Evolutionary conservation across 306 rosid genomes (phyloP).

Genomic region (Castanea mollissima): DNA sequence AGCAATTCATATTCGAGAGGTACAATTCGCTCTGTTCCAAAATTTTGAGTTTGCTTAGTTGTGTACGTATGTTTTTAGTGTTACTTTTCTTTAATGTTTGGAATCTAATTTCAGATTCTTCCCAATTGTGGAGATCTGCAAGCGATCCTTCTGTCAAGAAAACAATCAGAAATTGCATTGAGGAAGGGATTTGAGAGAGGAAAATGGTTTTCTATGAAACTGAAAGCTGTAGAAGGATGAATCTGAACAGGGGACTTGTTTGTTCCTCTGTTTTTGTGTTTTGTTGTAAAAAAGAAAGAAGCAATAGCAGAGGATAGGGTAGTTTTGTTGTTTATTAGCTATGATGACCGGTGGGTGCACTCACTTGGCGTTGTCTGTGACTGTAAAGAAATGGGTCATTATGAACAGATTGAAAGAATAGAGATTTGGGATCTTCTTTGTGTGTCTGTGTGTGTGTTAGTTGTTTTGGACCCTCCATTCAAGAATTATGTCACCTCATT

Average conservation of each 20-base stretch:
- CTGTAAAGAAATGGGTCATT: conserved; percentile 52
- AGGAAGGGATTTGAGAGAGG: conserved; percentile 14
- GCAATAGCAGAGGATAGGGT: background rate
- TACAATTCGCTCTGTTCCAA: background rate
- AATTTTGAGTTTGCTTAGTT: background rate
- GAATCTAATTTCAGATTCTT: conserved; percentile 22
- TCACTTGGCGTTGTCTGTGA: conserved; percentile 37
- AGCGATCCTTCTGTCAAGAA: conserved; percentile 27
- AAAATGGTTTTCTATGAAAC: background rate
- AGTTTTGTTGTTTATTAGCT: conserved; percentile 1
- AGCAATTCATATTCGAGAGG: conserved; percentile 32
- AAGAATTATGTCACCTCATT: conserved; percentile 28
- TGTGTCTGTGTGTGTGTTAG: conserved; percentile 12
- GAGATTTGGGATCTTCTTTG: conserved; percentile 30
- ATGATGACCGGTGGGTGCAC: conserved; percentile 37
- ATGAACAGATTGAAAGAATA: conserved; percentile 43
- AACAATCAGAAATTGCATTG: conserved; percentile 43
- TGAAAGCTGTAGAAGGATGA: background rate
- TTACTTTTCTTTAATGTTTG: background rate
- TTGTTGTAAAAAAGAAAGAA: conserved; percentile 19
- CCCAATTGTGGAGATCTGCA: conserved; percentile 19
- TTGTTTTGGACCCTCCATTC: conserved; percentile 22
- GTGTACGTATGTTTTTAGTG: background rate
- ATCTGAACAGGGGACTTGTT: background rate
- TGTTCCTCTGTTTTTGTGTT: background rate